Evolutionary conservation across 2,329 filamentous ascomycete genomes (phyloP).

Genomic region (Arachnomyces sp.): DNA sequence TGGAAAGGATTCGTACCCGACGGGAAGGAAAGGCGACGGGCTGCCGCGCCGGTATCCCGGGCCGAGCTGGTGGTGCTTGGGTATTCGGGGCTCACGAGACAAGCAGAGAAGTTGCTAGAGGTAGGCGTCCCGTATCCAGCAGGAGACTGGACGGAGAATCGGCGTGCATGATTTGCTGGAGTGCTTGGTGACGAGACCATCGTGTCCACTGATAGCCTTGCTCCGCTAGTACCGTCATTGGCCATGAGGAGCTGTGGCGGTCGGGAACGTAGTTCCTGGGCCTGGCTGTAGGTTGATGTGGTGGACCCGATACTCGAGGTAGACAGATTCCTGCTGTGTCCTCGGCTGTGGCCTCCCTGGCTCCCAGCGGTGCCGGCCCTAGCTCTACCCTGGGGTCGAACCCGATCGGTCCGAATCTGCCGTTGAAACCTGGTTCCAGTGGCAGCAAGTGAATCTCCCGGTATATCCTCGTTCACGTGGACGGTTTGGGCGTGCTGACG

Average conservation of each 20-base stretch:
- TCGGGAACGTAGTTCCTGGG: constrained; percentile 60
- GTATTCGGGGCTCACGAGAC: no score
- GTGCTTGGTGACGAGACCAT: constrained; percentile 57
- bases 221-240: constrained; percentile 54
- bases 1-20: constrained; percentile 69
- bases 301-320: constrained; percentile 79
- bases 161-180: constrained; percentile 57
- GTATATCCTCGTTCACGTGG: constrained; percentile 95
- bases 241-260: constrained; percentile 80
- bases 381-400: constrained; percentile 66
- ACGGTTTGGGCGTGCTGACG: constrained; percentile 96
- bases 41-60: constrained; percentile 68
- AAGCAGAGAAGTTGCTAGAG: constrained; percentile 45
- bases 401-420: constrained; percentile 80
- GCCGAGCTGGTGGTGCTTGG: no score
- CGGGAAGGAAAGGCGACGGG: constrained; percentile 73
- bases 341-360: constrained; percentile 61
- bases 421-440: constrained; percentile 87
- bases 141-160: constrained; percentile 60
- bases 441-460: constrained; percentile 83
- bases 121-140: constrained; percentile 39
- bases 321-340: constrained; percentile 78
- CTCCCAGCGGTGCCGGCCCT: constrained; percentile 72
- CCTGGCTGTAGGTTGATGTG: constrained; percentile 59
- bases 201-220: constrained; percentile 59